Evolutionary conservation across 371 early-diverging fungal species (phyloP).

Genomic region (Zopfochytrium polystomum): DNA sequence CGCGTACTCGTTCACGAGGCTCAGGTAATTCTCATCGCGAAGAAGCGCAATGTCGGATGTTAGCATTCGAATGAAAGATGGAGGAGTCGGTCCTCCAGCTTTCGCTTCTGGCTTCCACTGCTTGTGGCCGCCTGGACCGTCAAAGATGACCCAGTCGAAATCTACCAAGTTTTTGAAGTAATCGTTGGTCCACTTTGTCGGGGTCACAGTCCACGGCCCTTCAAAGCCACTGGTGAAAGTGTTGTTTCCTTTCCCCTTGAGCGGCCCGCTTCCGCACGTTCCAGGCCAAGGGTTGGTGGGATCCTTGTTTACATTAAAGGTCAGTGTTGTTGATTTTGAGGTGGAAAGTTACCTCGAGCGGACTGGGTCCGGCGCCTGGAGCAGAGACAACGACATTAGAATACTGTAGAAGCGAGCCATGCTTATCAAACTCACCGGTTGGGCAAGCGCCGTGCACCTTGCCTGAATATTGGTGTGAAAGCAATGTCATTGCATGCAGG

Average conservation of each 20-base stretch:
- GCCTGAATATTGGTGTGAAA: no score
- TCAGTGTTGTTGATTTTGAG: not conserved
- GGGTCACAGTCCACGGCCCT: constrained; percentile 74
- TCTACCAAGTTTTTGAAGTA: constrained; percentile 58
- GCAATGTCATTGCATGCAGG: no score
- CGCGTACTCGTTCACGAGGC: constrained; percentile 11
- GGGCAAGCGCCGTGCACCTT: constrained; percentile 76
- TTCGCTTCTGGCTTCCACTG: constrained; percentile 27
- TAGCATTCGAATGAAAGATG: constrained; percentile 20
- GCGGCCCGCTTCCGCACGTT: constrained; percentile 19
- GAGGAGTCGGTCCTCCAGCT: not conserved
- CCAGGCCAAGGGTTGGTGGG: constrained; percentile 17
- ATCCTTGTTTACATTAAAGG: no score
- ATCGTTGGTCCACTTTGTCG: constrained; percentile 79
- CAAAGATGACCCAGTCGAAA: constrained; percentile 35
- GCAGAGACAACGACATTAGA: constrained; percentile 59
- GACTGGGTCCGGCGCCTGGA: not conserved
- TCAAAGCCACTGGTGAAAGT: constrained; percentile 33
- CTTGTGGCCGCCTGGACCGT: constrained; percentile 23
- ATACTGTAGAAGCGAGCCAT: no score
- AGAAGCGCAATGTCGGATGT: constrained; percentile 31
- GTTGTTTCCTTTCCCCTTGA: constrained; percentile 26
- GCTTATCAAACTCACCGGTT: no score
- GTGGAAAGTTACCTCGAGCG: not conserved
- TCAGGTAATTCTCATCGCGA: constrained; percentile 20